Evolutionary conservation across 1,284 basidiomycete genomes (phyloP), one percentile per base, ranked within the genome.

Genomic region (Flammula alnicola): DNA sequence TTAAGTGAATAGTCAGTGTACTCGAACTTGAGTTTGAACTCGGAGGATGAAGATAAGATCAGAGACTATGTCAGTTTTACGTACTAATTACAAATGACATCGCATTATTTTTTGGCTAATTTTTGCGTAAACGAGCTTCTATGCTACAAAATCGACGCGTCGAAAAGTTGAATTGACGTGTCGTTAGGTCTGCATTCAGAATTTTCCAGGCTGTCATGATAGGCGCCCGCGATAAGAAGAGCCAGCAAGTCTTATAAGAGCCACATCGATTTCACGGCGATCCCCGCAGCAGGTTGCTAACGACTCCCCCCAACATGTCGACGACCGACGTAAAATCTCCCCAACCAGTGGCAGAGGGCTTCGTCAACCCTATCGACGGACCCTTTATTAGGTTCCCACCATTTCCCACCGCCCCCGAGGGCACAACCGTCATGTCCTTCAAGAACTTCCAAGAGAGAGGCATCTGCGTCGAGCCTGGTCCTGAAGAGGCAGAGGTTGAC

Each of bases 401-500:
- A 0, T 87, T 85, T 59, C 84, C 84, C 20, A 27, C 55, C 25
- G 59, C 70, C 7, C 83, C 83, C 0, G 61, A 64, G 0, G 81
- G 79, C 20, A 76, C 75, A 39, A 64, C 61, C 12, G 73, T 88
- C 60, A 70, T 78, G 47, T 68, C 84, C 0, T 88, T 85, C 71
- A 73, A 68, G 27, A 64, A 74, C 11, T 88, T 83, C 69, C 75
- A 73, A 57, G 77, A 83, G 10, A 63, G 64, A 20, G 86, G 86
- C 6, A 83, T 87, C 46, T 67, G 71, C 25, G 64, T 80, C 25
- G 67, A 69, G 10, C 62, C 63, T 7, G 64, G 56, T 2, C 63
- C 64, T 7, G 69, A 73, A 12, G 70, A 73, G n/a, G 71, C 69
- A 3, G 75, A 73, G 30, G 63, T 71, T 11, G 86, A 88, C 57